A percentile compares a stretch with the other conserved stretches of the same genome.
Evolutionary conservation across 805 yeast genomes (phyloP).

Genomic region (Blastobotrys muscicola): DNA sequence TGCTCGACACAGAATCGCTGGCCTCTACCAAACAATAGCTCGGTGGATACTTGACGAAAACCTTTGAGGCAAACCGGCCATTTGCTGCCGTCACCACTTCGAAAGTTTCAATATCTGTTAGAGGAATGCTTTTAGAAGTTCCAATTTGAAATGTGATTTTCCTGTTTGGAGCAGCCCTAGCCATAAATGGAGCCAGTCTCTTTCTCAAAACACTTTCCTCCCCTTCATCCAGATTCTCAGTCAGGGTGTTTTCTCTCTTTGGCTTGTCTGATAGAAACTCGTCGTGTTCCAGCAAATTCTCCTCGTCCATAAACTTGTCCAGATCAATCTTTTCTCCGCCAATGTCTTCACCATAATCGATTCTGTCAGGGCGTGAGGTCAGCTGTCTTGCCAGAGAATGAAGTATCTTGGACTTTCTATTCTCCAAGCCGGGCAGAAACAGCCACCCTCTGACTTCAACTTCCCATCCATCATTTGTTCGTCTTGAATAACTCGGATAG

Average conservation of each 20-base stretch:
- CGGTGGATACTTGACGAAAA: constrained; percentile 54
- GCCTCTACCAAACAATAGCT: constrained; percentile 33
- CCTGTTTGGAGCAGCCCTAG: constrained; percentile 52
- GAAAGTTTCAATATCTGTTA: constrained; percentile 18
- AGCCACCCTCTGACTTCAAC: constrained; percentile 68
- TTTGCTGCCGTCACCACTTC: constrained; percentile 46
- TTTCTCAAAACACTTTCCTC: constrained; percentile 38
- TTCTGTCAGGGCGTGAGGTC: not conserved
- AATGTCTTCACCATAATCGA: not conserved
- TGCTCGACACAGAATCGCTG: constrained; percentile 35
- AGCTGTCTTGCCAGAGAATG: constrained; percentile 56
- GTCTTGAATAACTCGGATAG: constrained; percentile 47
- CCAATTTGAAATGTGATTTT: constrained; percentile 48
- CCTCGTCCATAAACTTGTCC: not conserved
- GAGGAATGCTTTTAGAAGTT: constrained; percentile 22
- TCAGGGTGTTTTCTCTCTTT: not conserved
- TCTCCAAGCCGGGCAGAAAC: constrained; percentile 56
- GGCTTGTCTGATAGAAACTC: not conserved
- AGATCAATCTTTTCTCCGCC: not conserved
- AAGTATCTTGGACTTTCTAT: constrained; percentile 61
- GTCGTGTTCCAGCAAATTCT: not conserved
- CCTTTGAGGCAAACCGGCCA: constrained; percentile 53
- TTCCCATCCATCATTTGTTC: constrained; percentile 30
- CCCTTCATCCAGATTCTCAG: not conserved
- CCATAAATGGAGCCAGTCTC: constrained; percentile 61